phyloP scores from a whole-genome alignment of 2,329 filamentous ascomycete genomes.

The Bimuria novae-zelandiae region DNA sequence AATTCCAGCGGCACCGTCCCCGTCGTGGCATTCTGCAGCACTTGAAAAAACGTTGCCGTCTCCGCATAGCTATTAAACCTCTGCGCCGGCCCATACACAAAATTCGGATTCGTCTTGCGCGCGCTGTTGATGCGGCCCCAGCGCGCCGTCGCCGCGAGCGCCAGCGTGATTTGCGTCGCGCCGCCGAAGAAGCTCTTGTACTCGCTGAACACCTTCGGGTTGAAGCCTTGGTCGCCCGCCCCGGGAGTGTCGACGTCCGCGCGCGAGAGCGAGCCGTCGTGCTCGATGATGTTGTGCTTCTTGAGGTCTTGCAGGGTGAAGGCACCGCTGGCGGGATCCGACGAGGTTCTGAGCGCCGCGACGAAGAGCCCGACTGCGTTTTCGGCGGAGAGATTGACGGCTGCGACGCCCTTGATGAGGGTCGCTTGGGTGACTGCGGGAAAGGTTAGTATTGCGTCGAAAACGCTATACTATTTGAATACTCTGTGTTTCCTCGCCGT shows the following conservation, averaged over 20 bases:
- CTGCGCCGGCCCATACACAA: slow-evolving; percentile 17
- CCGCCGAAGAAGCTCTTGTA: slow-evolving; percentile 19
- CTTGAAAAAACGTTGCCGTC: slow-evolving; percentile 21
- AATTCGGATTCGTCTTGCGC: slow-evolving; percentile 18
- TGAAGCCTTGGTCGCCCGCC: slow-evolving; percentile 37
- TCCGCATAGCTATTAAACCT: slow-evolving; percentile 27
- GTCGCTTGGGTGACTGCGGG: slow-evolving; percentile 24
- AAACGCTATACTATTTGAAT: neutral
- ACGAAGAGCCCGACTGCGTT: neutral
- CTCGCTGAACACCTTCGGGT: slow-evolving; percentile 25
- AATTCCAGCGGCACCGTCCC: slow-evolving; percentile 19
- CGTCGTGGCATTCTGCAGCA: slow-evolving; percentile 20
- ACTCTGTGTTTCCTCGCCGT: too few species aligned
- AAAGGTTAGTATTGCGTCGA: neutral
- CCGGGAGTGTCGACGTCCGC: slow-evolving; percentile 26
- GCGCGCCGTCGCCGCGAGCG: slow-evolving; percentile 12
- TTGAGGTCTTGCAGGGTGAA: slow-evolving; percentile 35
- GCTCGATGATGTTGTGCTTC: slow-evolving; percentile 38
- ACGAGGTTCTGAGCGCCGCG: neutral
- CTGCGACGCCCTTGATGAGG: slow-evolving; percentile 14
- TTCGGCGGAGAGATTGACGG: slow-evolving; percentile 2
- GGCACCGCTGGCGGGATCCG: neutral
- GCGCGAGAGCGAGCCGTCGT: slow-evolving; percentile 38
- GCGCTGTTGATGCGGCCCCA: slow-evolving; percentile 24
- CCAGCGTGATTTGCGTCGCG: slow-evolving; percentile 6